Evolutionary conservation across 176 grass and related monocot species (phyloP).

Genomic region (Dendrocalamus sinicus): DNA sequence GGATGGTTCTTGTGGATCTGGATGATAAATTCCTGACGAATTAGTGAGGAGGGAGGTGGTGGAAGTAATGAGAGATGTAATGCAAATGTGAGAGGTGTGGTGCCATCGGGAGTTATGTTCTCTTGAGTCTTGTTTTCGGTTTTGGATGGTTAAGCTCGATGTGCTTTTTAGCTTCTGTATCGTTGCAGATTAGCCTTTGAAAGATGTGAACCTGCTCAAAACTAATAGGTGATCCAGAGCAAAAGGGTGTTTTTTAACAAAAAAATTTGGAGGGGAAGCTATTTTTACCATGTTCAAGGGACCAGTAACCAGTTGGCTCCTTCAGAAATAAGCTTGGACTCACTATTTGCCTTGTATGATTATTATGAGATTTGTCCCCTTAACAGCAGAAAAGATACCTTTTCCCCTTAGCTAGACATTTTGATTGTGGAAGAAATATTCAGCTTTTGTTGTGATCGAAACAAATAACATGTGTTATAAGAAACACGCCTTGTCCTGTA

Average conservation of each 20-base stretch:
- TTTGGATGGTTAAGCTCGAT: neutral
- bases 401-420: neutral
- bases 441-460: conserved; percentile 1
- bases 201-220: neutral
- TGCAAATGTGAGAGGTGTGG: neutral
- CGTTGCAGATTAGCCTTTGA: neutral
- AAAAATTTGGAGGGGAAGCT: neutral
- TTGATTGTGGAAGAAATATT: neutral
- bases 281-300: conserved; percentile 9
- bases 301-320: neutral
- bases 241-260: neutral
- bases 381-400: neutral
- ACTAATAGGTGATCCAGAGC: neutral
- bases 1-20: neutral
- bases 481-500: neutral
- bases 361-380: neutral
- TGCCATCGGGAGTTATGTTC: neutral
- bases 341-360: neutral
- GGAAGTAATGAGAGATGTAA: too few relatives aligned
- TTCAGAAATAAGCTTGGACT: neutral
- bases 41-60: neutral
- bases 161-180: neutral
- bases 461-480: neutral
- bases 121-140: neutral
- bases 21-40: neutral